Evolutionary conservation across 2,329 filamentous ascomycete species (phyloP).

Genomic region (Leptographium lundbergii): DNA sequence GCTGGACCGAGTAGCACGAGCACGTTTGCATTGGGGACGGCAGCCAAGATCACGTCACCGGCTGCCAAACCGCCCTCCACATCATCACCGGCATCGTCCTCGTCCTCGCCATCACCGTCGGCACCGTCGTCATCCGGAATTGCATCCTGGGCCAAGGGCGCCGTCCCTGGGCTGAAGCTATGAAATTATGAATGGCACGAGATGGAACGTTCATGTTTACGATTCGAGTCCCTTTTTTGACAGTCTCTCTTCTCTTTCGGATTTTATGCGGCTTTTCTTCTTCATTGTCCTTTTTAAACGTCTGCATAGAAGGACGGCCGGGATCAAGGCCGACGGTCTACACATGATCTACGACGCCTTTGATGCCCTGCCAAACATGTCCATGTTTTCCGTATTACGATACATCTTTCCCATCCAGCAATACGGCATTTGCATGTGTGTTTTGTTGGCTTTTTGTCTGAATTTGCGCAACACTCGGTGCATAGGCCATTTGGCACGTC

Average conservation of each 20-base stretch:
- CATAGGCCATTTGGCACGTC: too few species aligned
- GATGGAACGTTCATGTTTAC: neutral
- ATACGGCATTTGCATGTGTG: neutral
- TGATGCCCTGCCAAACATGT: conserved; percentile 2
- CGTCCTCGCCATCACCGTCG: neutral
- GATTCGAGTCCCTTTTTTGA: neutral
- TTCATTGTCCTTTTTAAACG: neutral
- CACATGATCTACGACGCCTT: conserved; percentile 6
- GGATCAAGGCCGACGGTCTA: neutral
- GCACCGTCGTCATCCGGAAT: neutral
- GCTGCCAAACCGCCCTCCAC: neutral
- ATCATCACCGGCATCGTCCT: neutral
- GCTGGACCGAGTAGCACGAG: neutral
- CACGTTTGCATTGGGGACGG: neutral
- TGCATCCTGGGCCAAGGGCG: neutral
- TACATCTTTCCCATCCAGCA: neutral
- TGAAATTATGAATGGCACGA: neutral
- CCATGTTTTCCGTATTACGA: neutral
- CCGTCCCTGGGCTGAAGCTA: neutral
- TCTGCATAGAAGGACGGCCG: neutral
- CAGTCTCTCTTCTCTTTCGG: neutral
- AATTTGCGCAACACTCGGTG: too few species aligned
- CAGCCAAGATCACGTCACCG: neutral
- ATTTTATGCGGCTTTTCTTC: neutral
- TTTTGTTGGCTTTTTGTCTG: neutral